Conservation (phyloP, 2,329 filamentous ascomycete genomes). For the Botrytis hyacinthi region DNA sequence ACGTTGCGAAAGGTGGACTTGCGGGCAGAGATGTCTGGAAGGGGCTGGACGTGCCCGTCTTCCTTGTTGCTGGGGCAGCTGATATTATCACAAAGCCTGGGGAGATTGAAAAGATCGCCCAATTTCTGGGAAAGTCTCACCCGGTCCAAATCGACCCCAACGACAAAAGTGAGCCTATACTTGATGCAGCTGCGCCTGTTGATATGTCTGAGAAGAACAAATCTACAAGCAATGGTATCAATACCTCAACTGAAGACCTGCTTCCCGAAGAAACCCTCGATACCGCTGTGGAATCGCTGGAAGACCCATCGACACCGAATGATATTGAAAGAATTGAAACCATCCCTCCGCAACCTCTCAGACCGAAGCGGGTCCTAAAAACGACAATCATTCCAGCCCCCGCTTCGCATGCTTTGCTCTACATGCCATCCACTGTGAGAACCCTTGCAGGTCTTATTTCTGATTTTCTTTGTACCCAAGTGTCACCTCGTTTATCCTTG, state of each 20-base stretch:
- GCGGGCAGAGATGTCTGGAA: slow-evolving; percentile 71
- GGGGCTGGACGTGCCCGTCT: slow-evolving; percentile 69
- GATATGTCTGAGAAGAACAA: slow-evolving; percentile 34
- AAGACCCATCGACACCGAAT: slow-evolving; percentile 49
- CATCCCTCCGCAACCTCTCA: slow-evolving; percentile 49
- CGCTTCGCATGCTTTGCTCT: slow-evolving; percentile 80
- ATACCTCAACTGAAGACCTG: slow-evolving; percentile 43
- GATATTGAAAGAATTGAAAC: slow-evolving; percentile 40
- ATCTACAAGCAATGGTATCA: slow-evolving; percentile 40
- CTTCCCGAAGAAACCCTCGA: slow-evolving; percentile 39
- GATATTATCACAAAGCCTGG: slow-evolving; percentile 73
- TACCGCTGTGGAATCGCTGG: slow-evolving; percentile 41
- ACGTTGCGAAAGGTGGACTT: slow-evolving; percentile 58
- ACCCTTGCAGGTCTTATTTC: slow-evolving; percentile 78
- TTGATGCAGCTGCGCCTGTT: slow-evolving; percentile 50
- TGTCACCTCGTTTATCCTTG: slow-evolving; percentile 75
- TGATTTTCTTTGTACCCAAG: slow-evolving; percentile 71
- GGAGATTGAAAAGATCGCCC: slow-evolving; percentile 67
- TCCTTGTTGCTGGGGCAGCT: slow-evolving; percentile 73
- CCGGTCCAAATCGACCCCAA: slow-evolving; percentile 31
- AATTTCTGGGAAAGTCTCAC: slow-evolving; percentile 40
- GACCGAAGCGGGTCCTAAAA: slow-evolving; percentile 58
- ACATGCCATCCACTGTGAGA: slow-evolving; percentile 71
- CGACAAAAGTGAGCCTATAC: slow-evolving; percentile 41
- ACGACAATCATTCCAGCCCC: slow-evolving; percentile 70